Percentiles rank a stretch among this genome's conserved stretches.
phyloP scores from a whole-genome alignment of 768 basidiomycete genomes.

The Boletus speciosus region DNA sequence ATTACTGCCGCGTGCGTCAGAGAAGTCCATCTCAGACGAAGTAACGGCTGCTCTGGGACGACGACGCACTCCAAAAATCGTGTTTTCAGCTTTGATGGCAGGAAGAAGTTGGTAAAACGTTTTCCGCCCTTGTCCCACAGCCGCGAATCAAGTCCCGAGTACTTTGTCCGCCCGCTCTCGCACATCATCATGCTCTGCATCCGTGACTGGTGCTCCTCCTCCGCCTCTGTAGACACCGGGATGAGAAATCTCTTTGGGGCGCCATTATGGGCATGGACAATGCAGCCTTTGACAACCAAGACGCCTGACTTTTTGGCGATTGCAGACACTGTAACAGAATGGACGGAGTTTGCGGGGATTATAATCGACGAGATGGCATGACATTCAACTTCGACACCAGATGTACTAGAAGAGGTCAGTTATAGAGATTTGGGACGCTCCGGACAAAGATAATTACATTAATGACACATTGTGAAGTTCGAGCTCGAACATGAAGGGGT shows the following conservation, averaged over 20 bases:
- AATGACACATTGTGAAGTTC: slow-evolving; percentile 79
- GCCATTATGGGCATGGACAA: slow-evolving; percentile 74
- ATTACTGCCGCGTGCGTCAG: slow-evolving; percentile 91
- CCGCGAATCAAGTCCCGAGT: slow-evolving; percentile 67
- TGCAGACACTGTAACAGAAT: slow-evolving; percentile 68
- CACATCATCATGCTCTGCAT: slow-evolving; percentile 58
- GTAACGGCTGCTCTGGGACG: slow-evolving; percentile 80
- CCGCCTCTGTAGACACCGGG: slow-evolving; percentile 68
- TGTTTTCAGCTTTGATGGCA: slow-evolving; percentile 26
- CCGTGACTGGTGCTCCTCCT: slow-evolving; percentile 57
- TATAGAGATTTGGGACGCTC: not conserved
- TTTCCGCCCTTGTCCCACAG: slow-evolving; percentile 54
- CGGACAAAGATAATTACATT: slow-evolving; percentile 48
- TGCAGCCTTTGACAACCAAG: slow-evolving; percentile 74
- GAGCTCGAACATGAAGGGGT: slow-evolving; percentile 90
- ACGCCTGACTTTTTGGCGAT: slow-evolving; percentile 61
- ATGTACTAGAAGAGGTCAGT: slow-evolving; percentile 53
- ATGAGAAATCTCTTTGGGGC: slow-evolving; percentile 67
- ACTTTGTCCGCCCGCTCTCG: slow-evolving; percentile 71
- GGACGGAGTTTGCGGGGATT: slow-evolving; percentile 72
- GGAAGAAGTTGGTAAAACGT: slow-evolving; percentile 32
- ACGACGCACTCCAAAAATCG: slow-evolving; percentile 79
- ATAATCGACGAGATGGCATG: slow-evolving; percentile 53
- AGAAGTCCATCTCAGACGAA: slow-evolving; percentile 85
- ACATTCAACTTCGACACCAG: slow-evolving; percentile 73